phyloP scores from a whole-genome alignment of 2,329 filamentous ascomycete species.

The Exserohilum rostratum region DNA sequence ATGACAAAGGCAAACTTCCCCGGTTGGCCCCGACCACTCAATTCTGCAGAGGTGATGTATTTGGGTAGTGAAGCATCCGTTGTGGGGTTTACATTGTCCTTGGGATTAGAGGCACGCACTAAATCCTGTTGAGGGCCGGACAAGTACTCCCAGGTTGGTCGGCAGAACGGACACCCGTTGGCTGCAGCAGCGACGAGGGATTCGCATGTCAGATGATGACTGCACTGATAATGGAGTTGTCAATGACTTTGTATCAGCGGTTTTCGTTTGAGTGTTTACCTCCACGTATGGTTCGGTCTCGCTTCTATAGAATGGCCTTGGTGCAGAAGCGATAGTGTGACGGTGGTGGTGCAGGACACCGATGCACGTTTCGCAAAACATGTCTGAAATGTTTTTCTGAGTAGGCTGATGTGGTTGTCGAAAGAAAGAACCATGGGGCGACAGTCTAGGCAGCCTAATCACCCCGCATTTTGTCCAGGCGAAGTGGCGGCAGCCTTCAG shows the following conservation, averaged over 20 bases:
- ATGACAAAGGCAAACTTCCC: background rate
- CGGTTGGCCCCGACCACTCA: rapidly evolving
- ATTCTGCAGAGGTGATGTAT: background rate
- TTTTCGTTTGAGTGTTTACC: background rate
- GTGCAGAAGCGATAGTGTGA: background rate
- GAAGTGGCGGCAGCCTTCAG: conserved; percentile 64
- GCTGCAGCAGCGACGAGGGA: background rate
- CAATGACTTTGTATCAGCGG: background rate
- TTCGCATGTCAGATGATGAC: background rate
- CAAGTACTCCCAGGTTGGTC: background rate
- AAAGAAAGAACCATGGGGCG: background rate
- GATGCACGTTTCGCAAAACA: conserved; percentile 3
- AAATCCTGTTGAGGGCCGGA: background rate
- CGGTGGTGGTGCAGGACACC: background rate
- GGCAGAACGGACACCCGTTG: background rate
- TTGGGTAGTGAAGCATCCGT: background rate
- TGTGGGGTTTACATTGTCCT: background rate
- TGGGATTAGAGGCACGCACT: background rate
- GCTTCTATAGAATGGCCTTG: too few species aligned
- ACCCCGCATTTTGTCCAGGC: background rate
- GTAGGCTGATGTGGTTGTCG: background rate
- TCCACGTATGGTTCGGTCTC: background rate
- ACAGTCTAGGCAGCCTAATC: background rate
- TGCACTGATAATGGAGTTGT: background rate
- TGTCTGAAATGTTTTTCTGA: background rate